Conservation (phyloP, 257 asterid genomes). For the Coffea canephora region DNA sequence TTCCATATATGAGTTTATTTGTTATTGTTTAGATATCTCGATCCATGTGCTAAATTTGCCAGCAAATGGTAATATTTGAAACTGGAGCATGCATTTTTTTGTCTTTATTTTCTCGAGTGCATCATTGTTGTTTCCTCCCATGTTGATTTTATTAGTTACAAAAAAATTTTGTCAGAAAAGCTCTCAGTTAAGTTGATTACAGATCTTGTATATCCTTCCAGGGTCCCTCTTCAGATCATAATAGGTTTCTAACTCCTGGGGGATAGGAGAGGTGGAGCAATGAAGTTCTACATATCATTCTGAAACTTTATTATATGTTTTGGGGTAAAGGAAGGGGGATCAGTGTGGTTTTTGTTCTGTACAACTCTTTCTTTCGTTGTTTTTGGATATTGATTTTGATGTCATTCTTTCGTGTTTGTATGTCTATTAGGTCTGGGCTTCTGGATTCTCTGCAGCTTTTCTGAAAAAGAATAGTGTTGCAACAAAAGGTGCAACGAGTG, state of each 20-base stretch:
- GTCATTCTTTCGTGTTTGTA: neutral
- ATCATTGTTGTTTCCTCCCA: neutral
- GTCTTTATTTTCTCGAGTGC: neutral
- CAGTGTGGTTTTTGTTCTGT: neutral
- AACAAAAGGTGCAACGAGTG: constrained; percentile 46
- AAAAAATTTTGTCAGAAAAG: neutral
- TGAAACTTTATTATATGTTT: neutral
- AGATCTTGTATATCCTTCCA: neutral
- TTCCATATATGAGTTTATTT: neutral
- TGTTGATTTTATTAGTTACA: neutral
- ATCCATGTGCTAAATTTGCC: neutral
- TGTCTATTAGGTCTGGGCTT: constrained; percentile 70
- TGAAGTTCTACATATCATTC: neutral
- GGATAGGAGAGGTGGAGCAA: neutral
- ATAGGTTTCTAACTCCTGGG: neutral
- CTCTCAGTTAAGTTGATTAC: neutral
- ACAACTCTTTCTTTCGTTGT: neutral
- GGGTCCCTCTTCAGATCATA: neutral
- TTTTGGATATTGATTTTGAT: neutral
- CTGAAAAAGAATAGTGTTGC: constrained; percentile 81
- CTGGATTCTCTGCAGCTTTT: constrained; percentile 92
- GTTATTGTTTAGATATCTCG: neutral
- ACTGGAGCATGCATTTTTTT: neutral
- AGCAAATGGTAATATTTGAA: neutral
- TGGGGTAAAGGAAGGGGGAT: neutral